A percentile compares a stretch with the other conserved stretches of the same genome.
Evolutionary conservation across 352 stramenopile species (phyloP).

Genomic region (Pythium plurisporium): DNA sequence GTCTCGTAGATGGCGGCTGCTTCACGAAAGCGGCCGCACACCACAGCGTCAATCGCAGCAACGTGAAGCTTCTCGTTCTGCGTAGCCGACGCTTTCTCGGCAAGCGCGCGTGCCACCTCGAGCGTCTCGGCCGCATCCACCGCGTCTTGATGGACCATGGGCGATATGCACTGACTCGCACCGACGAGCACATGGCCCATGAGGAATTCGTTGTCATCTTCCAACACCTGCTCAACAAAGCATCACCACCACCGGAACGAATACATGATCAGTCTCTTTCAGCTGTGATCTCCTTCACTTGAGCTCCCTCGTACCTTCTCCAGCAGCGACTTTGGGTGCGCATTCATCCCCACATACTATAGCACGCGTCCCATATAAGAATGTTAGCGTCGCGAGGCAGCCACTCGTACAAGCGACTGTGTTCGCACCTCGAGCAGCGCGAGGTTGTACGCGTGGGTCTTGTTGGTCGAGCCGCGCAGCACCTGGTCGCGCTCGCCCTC

Average conservation of each 20-base stretch:
- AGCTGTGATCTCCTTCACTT: not conserved
- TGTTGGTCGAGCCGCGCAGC: conserved; percentile 49
- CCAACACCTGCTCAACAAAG: conserved; percentile 36
- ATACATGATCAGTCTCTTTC: not conserved
- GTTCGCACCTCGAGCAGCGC: conserved; percentile 53
- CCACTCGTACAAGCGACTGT: conserved; percentile 23
- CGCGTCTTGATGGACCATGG: conserved; percentile 61
- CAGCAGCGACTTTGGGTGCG: conserved; percentile 69
- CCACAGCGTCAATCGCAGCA: conserved; percentile 58
- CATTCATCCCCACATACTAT: conserved; percentile 79
- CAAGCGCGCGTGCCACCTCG: conserved; percentile 29
- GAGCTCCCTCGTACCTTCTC: conserved; percentile 30
- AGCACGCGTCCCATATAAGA: too few species aligned
- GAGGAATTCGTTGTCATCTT: conserved; percentile 55
- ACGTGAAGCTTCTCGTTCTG: conserved; percentile 69
- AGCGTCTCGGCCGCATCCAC: conserved; percentile 42
- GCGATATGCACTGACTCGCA: conserved; percentile 61
- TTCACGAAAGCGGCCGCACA: conserved; percentile 62
- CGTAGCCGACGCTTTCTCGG: conserved; percentile 24
- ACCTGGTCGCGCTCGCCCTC: conserved; percentile 60
- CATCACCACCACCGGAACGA: not conserved
- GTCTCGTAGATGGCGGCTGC: conserved; percentile 75
- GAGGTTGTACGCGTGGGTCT: conserved; percentile 66
- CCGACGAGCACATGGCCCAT: conserved; percentile 84
- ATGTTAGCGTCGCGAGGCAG: too few species aligned